A percentile compares a stretch with the other conserved stretches of the same genome.
phyloP scores from a whole-genome alignment of 345 rosid genomes.

The Eucalyptus sp. region DNA sequence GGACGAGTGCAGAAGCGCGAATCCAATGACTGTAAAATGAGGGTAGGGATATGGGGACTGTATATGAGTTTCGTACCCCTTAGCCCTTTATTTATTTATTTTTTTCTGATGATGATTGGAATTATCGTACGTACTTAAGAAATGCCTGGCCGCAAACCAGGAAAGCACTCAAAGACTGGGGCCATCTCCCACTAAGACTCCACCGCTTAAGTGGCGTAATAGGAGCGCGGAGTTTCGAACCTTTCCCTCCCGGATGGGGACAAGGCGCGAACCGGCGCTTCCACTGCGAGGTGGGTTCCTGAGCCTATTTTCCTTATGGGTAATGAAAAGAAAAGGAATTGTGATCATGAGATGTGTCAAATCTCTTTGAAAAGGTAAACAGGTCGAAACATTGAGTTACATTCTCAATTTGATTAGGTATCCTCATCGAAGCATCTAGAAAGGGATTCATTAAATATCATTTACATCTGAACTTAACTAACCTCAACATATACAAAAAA shows the following conservation, averaged over 20 bases:
- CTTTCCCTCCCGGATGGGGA: too few species aligned
- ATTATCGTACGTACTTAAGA: too few species aligned
- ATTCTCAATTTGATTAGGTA: neutral
- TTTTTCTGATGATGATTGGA: too few species aligned
- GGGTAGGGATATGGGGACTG: neutral
- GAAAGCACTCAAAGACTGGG: too few species aligned
- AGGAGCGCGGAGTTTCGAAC: too few species aligned
- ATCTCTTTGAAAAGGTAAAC: neutral
- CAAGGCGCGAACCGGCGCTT: too few species aligned
- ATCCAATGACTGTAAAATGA: neutral
- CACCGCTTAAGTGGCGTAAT: too few species aligned
- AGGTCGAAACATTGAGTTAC: neutral
- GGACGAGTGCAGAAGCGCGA: neutral
- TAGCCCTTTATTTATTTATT: neutral
- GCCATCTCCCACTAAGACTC: too few species aligned
- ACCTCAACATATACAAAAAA: neutral
- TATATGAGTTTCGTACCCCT: neutral
- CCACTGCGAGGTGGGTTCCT: neutral
- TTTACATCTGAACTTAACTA: neutral
- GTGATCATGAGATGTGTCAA: neutral
- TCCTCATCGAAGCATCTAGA: neutral
- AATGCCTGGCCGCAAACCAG: too few species aligned
- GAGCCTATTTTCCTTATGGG: neutral
- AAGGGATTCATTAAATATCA: neutral
- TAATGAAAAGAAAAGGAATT: neutral